Evolutionary conservation across 768 basidiomycete species (phyloP), one percentile per base, ranked within the genome.

Genomic region (Boletellus sp.): DNA sequence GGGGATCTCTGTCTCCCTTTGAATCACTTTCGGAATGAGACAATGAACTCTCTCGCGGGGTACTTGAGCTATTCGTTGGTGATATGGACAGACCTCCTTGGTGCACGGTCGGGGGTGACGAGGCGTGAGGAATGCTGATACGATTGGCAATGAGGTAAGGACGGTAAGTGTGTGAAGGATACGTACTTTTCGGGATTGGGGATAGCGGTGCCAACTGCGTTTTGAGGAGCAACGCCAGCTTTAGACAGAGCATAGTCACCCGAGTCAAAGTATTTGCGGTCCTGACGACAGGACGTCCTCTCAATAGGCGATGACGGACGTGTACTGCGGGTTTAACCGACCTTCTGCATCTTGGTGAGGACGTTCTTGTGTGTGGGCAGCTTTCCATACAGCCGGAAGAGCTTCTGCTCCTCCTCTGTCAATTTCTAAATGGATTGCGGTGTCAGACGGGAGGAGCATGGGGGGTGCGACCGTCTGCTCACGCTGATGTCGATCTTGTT

Each of bases 201-300:
- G 57, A 97, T 97, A 32, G 93, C 90, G 9, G 94, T 98, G 24
- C 96, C 96, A 48, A 97, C 92, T 3, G 83, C 78, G 55, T 78
- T 89, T 68, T 91, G 90, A 42, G 90, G 85, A n/a, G 86, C 78
- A 41, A 87, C 85, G 23, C 96, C 89, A 3, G 96, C 96, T 70
- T 98, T 97, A 44, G 92, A 93, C 57, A 99, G 77, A 26, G 94
- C 94, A 64, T 98, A 98, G 69, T 99, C 96, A 50, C 96, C 96
- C 48, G 95, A 98, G 72, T 98, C 96, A 69, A 99, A 99, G 74
- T 93, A 99, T 72, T 98, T 98, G 63, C 96, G 90, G 65, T 99
- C 95, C 94, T 97, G 59, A 33, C 45, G 20, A 40, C n/a, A 55
- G 50, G 47, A 15, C 26, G 34, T 35, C 48, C 37, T 54, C 44